Base-by-base conservation (phyloP, 345 rosid genomes). In the Anastatica hierochuntica region DNA sequence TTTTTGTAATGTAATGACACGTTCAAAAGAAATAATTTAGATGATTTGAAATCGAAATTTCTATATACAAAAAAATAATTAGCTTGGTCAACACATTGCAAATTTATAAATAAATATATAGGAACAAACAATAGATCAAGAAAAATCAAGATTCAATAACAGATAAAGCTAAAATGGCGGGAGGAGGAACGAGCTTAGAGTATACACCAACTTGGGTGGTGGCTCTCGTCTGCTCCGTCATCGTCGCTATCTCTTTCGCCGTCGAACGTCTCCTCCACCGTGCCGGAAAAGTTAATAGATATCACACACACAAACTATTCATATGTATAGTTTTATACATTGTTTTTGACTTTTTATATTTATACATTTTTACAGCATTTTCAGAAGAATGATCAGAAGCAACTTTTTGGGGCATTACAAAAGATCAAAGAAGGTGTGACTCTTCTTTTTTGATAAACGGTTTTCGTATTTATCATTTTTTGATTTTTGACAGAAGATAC, bases 361-460 rank as follows among this genome's bases (percentile, higher is more conserved):
- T 21, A 5, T 21, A 21, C n/a, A n/a, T n/a, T n/a, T n/a, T 2
- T 29, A 46, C 61, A 67, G 66, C 74, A 53, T 5, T 67, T 67
- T 46, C 12, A 14, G 7, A 67, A 59, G 51, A 82, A 77, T 15
- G 12, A 74, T 5, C 94, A 86, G 72, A 90, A 70, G 36, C 83
- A 94, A 8, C 83, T 90, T 14, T 80, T 45, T 3, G 86, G 88
- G 29, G 88, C 97, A 49, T 67, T 90, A 35, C 85, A 71, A 49
- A 90, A 90, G 46, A 60, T 90, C 75, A 86, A 90, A 80, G 94
- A 84, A 84, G 97, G 95, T 82, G 3, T 56, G 4, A n/a, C n/a
- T n/a, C n/a, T n/a, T n/a, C n/a, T n/a, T n/a, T n/a, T n/a, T n/a
- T n/a, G n/a, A n/a, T n/a, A n/a, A n/a, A n/a, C n/a, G n/a, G n/a